phyloP scores from a whole-genome alignment of 2,329 filamentous ascomycete genomes.

The Myriosclerotinia scirpicola region DNA sequence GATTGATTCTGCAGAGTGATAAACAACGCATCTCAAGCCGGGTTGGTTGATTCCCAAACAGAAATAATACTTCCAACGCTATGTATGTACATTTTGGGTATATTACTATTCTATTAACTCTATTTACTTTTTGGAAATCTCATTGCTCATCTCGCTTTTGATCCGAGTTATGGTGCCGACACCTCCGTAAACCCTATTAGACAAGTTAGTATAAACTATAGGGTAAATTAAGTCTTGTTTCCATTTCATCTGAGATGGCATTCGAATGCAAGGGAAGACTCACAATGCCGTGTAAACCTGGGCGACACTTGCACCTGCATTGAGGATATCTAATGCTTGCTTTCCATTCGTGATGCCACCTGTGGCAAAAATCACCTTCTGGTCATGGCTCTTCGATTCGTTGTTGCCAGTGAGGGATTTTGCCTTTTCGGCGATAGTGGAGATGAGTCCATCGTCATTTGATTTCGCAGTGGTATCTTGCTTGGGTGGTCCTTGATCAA shows the following conservation, averaged over 20 bases:
- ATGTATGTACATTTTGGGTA: background rate
- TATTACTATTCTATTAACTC: conserved; percentile 17
- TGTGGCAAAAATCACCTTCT: conserved; percentile 87
- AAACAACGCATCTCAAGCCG: no score
- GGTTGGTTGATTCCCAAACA: no score
- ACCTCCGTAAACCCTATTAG: conserved; percentile 54
- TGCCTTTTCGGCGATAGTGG: conserved; percentile 42
- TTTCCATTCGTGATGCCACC: conserved; percentile 88
- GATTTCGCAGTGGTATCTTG: conserved; percentile 14
- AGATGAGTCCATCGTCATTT: conserved; percentile 40
- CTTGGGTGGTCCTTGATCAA: conserved; percentile 53
- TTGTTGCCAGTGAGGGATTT: conserved; percentile 24
- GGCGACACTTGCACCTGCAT: conserved; percentile 85
- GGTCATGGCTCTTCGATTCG: conserved; percentile 9
- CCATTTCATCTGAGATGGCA: background rate
- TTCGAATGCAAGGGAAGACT: background rate
- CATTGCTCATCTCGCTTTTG: conserved; percentile 59
- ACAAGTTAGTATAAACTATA: conserved; percentile 21
- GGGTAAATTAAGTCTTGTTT: background rate
- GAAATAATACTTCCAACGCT: no score
- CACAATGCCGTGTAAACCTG: conserved; percentile 82
- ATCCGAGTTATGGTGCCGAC: conserved; percentile 64
- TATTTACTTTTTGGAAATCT: conserved; percentile 46
- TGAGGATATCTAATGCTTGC: conserved; percentile 77
- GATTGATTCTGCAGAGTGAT: no score